Evolutionary conservation across 148 eudicot species (phyloP).

Genomic region (Selenicereus undatus): DNA sequence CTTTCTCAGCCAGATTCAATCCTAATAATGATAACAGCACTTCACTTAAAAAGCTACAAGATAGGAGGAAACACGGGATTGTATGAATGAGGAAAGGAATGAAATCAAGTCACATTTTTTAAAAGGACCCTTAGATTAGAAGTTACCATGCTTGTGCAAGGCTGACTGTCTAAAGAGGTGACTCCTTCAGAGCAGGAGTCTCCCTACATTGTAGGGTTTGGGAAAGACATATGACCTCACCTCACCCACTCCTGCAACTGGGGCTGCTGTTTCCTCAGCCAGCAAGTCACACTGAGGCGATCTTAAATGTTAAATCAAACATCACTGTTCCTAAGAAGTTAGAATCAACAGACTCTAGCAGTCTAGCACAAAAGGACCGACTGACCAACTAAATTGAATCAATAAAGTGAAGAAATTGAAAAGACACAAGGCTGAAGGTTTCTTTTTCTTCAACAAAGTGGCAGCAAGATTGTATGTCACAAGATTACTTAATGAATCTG

Average conservation of each 20-base stretch:
- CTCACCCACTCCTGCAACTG: background rate
- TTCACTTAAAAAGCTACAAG: background rate
- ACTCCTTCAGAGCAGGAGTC: background rate
- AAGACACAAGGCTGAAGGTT: background rate
- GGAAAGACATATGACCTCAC: background rate
- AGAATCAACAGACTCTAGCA: background rate
- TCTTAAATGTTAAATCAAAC: background rate
- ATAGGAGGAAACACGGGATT: background rate
- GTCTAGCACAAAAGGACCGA: background rate
- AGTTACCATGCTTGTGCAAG: background rate
- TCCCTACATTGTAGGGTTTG: background rate
- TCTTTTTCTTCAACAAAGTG: background rate
- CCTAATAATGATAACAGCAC: background rate
- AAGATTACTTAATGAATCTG: background rate
- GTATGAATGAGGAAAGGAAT: background rate
- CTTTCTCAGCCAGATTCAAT: background rate
- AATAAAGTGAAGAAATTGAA: background rate
- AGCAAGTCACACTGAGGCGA: background rate
- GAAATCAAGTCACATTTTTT: background rate
- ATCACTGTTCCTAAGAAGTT: background rate
- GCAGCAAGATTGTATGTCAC: background rate
- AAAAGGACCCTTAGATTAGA: background rate
- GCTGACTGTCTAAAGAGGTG: background rate
- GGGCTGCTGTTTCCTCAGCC: background rate
- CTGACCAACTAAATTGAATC: background rate